Conservation (phyloP, 1,284 basidiomycete species). For the Cutaneotrichosporon sp. region DNA sequence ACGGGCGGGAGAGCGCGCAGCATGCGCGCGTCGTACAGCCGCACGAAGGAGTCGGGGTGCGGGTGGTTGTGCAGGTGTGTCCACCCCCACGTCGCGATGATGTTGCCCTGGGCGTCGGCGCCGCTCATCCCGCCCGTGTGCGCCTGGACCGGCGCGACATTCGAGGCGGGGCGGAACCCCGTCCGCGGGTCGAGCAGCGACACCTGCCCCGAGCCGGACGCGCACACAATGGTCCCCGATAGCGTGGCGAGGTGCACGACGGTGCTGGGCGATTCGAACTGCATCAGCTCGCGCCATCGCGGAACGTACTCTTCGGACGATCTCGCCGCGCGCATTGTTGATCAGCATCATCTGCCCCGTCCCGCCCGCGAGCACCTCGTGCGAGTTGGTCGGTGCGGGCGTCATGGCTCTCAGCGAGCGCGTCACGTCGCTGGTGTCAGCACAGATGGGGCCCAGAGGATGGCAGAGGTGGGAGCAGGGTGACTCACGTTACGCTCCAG, state of each 20-base stretch:
- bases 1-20: conserved; percentile 75
- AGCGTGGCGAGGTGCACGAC: conserved; percentile 48
- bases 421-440: conserved; percentile 37
- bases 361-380: conserved; percentile 65
- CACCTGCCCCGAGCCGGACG: conserved; percentile 78
- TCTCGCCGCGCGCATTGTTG: conserved; percentile 71
- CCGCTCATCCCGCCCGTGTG: conserved; percentile 80
- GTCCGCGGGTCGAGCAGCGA: conserved; percentile 78
- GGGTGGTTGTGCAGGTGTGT: conserved; percentile 87
- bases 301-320: conserved; percentile 61
- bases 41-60: conserved; percentile 86
- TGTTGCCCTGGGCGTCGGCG: conserved; percentile 74
- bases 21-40: conserved; percentile 85
- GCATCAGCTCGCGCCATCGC: background rate
- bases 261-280: conserved; percentile 43
- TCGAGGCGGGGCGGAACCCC: conserved; percentile 57
- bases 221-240: conserved; percentile 63
- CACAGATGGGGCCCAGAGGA: background rate
- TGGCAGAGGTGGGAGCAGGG: background rate
- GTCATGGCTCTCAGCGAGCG: conserved; percentile 50
- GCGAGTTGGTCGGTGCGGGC: conserved; percentile 54
- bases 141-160: conserved; percentile 65
- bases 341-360: conserved; percentile 65
- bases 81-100: conserved; percentile 81
- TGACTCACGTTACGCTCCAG: conserved; percentile 50